Evolutionary conservation across 345 rosid species (phyloP).

Genomic region (Odontarrhena argentea): DNA sequence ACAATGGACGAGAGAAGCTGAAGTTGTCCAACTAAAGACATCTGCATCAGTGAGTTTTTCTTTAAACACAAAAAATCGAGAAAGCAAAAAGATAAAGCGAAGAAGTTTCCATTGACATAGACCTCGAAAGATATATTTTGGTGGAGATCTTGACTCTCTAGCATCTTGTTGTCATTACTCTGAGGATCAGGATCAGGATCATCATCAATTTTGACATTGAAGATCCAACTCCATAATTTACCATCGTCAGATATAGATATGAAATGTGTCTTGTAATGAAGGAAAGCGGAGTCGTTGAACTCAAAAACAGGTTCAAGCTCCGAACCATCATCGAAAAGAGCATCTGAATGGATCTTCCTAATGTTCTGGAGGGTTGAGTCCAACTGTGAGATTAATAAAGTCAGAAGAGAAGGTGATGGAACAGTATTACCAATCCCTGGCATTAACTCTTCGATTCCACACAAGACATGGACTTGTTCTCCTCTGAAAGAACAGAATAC

Average conservation of each 20-base stretch:
- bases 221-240: constrained; percentile 83
- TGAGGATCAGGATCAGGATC: constrained; percentile 44
- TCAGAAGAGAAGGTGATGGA: constrained; percentile 68
- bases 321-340: constrained; percentile 43
- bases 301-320: constrained; percentile 69
- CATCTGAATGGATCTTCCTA: constrained; percentile 53
- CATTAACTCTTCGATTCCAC: constrained; percentile 77
- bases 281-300: constrained; percentile 59
- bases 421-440: constrained; percentile 71
- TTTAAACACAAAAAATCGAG: constrained; percentile 9
- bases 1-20: constrained; percentile 89
- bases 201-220: constrained; percentile 60
- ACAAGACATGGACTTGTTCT: constrained; percentile 69
- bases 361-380: constrained; percentile 73
- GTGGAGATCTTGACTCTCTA: constrained; percentile 38
- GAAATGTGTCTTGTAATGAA: constrained; percentile 58
- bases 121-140: constrained; percentile 61
- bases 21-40: constrained; percentile 71
- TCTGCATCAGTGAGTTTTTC: constrained; percentile 49
- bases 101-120: neutral
- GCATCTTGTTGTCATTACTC: constrained; percentile 32
- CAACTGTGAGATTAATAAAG: constrained; percentile 57
- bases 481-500: constrained; percentile 48
- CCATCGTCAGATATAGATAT: constrained; percentile 92
- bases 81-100: constrained; percentile 1